Evolutionary conservation across 805 yeast genomes (phyloP), one percentile per base, ranked within the genome.

Genomic region (Candida anglica): DNA sequence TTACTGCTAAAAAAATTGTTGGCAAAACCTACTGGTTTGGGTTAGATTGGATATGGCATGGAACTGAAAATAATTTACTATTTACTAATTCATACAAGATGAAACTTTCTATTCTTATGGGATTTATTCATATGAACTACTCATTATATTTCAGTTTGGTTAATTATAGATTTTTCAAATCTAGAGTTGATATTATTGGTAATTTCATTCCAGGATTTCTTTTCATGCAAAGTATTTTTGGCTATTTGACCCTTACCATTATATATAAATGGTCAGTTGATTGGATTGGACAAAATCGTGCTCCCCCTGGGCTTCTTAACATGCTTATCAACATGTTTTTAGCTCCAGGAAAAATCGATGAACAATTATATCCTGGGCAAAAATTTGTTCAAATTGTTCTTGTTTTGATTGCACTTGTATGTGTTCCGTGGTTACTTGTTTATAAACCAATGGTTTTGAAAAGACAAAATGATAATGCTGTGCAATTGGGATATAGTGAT

Each of bases 281-380:
- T 53, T 82, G 89, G 89, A 56, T 76, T 24, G 74, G 65, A 15
- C 73, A 66, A n/a, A 73, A 54, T 1, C 72, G 69, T 37, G 79
- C 77, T 27, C 86, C 89, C 2, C 89, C 89, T 5, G 80, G 85
- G 24, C 63, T 82, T 44, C 71, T 82, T 43, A 81, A 82, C 53
- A 82, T 81, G 85, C 63, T 82, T 50, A 82, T 82, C 42, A 75
- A 75, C 47, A 82, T 82, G 89, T 81, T 81, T 46, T 67, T 82
- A 45, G 61, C 86, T 1, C 89, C 89, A 9, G 89, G 89, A 6
- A 70, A 58, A 6, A 66, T 82, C 30, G 86, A 77, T 21, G 86
- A 77, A 32, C 79, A 66, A 30, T 63, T 82, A 30, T 82, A 79
- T 47, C 71, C 77, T 3, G 83, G 84, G 20, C 89, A 82, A 51